phyloP scores from a whole-genome alignment of 805 yeast species.

The Debaryomyces castellii region DNA sequence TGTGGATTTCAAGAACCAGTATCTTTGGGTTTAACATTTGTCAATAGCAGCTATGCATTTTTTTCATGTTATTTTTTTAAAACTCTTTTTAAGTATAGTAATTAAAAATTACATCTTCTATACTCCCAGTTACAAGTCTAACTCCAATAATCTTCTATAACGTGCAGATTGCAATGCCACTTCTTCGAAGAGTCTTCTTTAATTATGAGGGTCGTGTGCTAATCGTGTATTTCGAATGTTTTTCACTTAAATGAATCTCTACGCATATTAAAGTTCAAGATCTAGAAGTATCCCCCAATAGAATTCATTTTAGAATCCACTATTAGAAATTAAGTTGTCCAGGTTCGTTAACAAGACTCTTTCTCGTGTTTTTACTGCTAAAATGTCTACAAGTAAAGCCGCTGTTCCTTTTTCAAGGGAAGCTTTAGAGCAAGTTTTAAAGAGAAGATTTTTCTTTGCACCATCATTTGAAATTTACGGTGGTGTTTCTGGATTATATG shows the following conservation, averaged over 20 bases:
- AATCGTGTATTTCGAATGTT: background rate
- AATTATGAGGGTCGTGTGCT: background rate
- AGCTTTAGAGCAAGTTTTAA: conserved; percentile 81
- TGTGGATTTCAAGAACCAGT: too few species aligned
- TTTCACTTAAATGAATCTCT: background rate
- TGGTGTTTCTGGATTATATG: conserved; percentile 96
- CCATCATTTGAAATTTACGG: conserved; percentile 98
- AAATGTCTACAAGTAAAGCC: conserved; percentile 28
- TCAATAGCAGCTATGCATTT: background rate
- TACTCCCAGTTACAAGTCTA: too few species aligned
- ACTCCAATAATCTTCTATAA: too few species aligned
- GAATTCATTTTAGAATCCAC: conserved; percentile 3
- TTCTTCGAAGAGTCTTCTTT: too few species aligned
- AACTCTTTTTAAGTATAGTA: too few species aligned
- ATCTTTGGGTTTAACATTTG: background rate
- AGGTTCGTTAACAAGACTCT: conserved; percentile 6
- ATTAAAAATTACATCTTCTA: too few species aligned
- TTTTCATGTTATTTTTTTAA: too few species aligned
- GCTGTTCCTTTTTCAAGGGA: conserved; percentile 72
- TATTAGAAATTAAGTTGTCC: conserved; percentile 5
- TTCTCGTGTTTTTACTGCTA: conserved; percentile 8
- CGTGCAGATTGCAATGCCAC: too few species aligned
- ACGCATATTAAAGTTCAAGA: background rate
- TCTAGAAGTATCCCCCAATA: background rate
- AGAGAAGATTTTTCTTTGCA: conserved; percentile 95